phyloP scores from a whole-genome alignment of 2,329 filamentous ascomycete genomes.

The Metarhizium album region DNA sequence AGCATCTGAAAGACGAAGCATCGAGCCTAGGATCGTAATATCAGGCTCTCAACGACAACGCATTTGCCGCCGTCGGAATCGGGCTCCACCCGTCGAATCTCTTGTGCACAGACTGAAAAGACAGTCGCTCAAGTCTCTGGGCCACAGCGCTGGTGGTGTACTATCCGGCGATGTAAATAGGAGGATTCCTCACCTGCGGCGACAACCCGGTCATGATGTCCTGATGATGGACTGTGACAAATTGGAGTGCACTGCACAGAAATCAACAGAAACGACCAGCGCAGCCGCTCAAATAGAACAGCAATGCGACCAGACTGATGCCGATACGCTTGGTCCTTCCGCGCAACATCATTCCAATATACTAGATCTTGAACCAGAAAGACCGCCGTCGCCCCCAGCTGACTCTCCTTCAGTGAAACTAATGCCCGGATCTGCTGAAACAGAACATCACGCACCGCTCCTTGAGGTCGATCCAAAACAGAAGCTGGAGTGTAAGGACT shows the following conservation, averaged over 20 bases:
- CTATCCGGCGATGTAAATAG: neutral
- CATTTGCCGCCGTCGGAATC: neutral
- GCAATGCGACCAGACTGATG: neutral
- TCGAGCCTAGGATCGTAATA: neutral
- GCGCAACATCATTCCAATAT: neutral
- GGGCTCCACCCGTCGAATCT: conserved; percentile 7
- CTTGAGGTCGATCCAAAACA: neutral
- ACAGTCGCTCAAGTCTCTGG: conserved; percentile 1
- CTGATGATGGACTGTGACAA: neutral
- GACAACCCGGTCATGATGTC: neutral
- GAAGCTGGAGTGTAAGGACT: neutral
- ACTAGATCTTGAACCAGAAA: neutral
- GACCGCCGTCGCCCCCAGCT: neutral
- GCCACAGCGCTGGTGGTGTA: neutral
- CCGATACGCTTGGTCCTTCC: neutral
- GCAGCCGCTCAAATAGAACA: neutral
- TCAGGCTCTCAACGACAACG: neutral
- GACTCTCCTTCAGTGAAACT: neutral
- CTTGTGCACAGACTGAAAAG: conserved; percentile 1
- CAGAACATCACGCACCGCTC: neutral
- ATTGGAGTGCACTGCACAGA: neutral
- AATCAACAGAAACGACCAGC: neutral
- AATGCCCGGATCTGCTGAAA: neutral
- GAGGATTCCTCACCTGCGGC: neutral
- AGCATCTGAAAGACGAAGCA: neutral